Conservation (phyloP, 139 green algal genomes). For the Haematococcus lacustris region DNA sequence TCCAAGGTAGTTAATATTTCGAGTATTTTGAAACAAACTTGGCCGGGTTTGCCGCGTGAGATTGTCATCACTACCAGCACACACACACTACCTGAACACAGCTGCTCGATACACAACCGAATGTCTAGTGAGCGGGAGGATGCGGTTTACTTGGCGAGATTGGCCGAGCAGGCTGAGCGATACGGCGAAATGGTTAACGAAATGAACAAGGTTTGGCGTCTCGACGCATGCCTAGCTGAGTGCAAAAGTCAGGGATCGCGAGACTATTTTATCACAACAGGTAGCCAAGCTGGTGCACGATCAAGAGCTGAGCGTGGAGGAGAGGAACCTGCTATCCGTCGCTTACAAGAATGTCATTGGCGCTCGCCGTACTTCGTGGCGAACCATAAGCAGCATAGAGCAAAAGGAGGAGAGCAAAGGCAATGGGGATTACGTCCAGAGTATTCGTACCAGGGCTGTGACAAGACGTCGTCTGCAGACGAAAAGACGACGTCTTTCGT, state of each 20-base stretch:
- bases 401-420: constrained; percentile 99
- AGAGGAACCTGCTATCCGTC: constrained; percentile 97
- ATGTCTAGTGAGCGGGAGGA: background rate
- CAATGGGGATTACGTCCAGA: constrained; percentile 86
- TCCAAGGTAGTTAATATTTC: too few species aligned
- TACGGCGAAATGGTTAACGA: constrained; percentile 89
- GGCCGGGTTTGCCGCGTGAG: too few species aligned
- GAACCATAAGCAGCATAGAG: constrained; percentile 97
- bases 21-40: too few species aligned
- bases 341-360: constrained; percentile 99
- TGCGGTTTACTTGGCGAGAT: constrained; percentile 48
- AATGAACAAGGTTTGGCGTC: constrained; percentile 99
- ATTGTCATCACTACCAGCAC: too few species aligned
- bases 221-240: too few species aligned
- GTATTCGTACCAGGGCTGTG: constrained; percentile 91
- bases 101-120: too few species aligned
- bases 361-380: constrained; percentile 68
- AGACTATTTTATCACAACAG: too few species aligned
- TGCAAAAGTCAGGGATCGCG: too few species aligned
- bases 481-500: too few species aligned
- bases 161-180: constrained; percentile 94
- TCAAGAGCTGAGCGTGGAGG: constrained; percentile 94
- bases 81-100: too few species aligned
- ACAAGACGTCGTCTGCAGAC: too few species aligned
- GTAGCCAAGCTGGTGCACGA: constrained; percentile 78